These are phyloP conservation scores for Xylaria multiplex DNA, from an alignment of 2,329 filamentous ascomycete genomes.

Conservation along the genomic window DNA sequence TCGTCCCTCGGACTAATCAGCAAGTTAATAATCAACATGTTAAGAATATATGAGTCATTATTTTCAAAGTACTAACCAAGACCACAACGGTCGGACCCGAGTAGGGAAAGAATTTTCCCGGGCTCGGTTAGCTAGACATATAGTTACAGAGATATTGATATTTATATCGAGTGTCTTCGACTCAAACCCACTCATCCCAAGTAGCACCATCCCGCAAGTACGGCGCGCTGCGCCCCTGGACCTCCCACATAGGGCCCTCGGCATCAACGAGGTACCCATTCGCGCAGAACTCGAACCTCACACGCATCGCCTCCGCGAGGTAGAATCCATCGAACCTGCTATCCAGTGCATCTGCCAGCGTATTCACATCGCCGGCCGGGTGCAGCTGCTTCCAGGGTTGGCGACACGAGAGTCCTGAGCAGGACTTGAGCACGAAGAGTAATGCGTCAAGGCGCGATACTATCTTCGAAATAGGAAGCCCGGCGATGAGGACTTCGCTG, in stretches of 20 bases:
- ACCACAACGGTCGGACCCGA: too few relatives aligned
- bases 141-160: neutral
- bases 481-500: conserved; percentile 23
- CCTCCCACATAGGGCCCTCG: conserved; percentile 44
- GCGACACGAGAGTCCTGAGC: conserved; percentile 55
- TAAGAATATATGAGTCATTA: too few relatives aligned
- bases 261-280: conserved; percentile 41
- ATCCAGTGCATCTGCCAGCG: conserved; percentile 55
- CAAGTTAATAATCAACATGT: too few relatives aligned
- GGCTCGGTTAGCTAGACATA: too few relatives aligned
- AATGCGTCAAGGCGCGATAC: conserved; percentile 58
- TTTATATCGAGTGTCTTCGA: neutral
- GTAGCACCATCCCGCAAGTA: conserved; percentile 36
- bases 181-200: conserved; percentile 41
- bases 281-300: conserved; percentile 58
- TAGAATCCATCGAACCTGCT: conserved; percentile 58
- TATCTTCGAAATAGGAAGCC: conserved; percentile 46
- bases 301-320: conserved; percentile 48
- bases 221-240: conserved; percentile 1
- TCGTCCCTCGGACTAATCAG: too few relatives aligned
- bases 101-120: too few relatives aligned
- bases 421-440: conserved; percentile 62
- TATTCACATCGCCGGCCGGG: conserved; percentile 55
- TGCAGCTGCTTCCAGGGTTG: conserved; percentile 60
- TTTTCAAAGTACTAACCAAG: too few relatives aligned